Percentiles rank a stretch among this genome's conserved stretches.
Conservation (phyloP, 768 basidiomycete species). For the Auriculariales sp. region DNA sequence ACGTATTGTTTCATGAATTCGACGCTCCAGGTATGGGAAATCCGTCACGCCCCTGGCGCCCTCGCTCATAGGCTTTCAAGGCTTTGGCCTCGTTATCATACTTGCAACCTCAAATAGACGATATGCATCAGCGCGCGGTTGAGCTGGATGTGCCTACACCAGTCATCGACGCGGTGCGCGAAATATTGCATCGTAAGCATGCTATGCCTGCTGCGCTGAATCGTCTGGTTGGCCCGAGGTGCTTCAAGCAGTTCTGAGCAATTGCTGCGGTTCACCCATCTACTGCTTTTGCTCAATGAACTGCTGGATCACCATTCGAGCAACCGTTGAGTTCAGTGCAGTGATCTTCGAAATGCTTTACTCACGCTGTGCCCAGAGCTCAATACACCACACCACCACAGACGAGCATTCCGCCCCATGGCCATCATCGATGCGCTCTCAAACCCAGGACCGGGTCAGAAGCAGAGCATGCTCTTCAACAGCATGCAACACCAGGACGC, state of each 20-base stretch:
- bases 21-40: conserved; percentile 58
- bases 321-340: too few species aligned
- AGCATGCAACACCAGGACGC: conserved; percentile 96
- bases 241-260: not conserved
- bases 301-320: too few species aligned
- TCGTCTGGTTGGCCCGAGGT: too few species aligned
- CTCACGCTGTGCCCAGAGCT: conserved; percentile 32
- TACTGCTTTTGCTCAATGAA: not conserved
- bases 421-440: conserved; percentile 60
- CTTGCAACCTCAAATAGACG: conserved; percentile 65
- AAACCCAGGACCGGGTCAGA: conserved; percentile 33
- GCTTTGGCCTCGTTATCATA: conserved; percentile 79
- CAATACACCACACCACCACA: conserved; percentile 44
- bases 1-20: conserved; percentile 98
- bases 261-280: not conserved
- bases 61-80: conserved; percentile 22
- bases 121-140: conserved; percentile 63
- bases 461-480: conserved; percentile 49
- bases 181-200: conserved; percentile 49
- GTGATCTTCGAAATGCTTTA: too few species aligned
- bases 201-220: not conserved
- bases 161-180: conserved; percentile 66
- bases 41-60: too few species aligned
- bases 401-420: conserved; percentile 53
- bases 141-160: conserved; percentile 72